These are phyloP conservation scores for Ascochyta koolunga DNA, from an alignment of 2,329 filamentous ascomycete species.

Conservation along the genomic window DNA sequence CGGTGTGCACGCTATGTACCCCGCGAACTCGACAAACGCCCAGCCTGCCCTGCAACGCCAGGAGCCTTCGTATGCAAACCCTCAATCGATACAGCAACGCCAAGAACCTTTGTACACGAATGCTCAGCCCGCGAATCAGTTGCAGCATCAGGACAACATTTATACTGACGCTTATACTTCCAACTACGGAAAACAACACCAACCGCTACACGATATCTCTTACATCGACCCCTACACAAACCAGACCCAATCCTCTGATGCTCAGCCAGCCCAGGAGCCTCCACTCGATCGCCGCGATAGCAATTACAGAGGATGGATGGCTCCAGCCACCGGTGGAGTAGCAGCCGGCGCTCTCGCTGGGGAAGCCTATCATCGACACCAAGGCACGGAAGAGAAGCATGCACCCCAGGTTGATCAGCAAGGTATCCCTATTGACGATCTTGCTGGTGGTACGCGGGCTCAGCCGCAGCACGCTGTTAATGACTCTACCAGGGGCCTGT, in stretches of 20 bases:
- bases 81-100: neutral
- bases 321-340: conserved; percentile 54
- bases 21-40: conserved; percentile 24
- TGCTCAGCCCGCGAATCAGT: conserved; percentile 7
- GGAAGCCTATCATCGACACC: conserved; percentile 42
- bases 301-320: conserved; percentile 62
- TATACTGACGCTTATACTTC: conserved; percentile 26
- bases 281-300: conserved; percentile 45
- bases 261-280: conserved; percentile 10
- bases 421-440: conserved; percentile 11
- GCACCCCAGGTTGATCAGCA: conserved; percentile 13
- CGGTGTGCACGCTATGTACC: conserved; percentile 37
- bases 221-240: conserved; percentile 17
- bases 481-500: conserved; percentile 13
- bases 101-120: conserved; percentile 11
- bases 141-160: conserved; percentile 15
- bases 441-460: conserved; percentile 9
- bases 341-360: conserved; percentile 50
- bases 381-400: conserved; percentile 36
- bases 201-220: conserved; percentile 4
- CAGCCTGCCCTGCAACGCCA: conserved; percentile 9
- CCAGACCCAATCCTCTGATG: conserved; percentile 11
- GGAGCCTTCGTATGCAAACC: neutral
- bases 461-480: conserved; percentile 21
- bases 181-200: conserved; percentile 13